phyloP scores from a whole-genome alignment of 768 basidiomycete genomes.

The Termitomyces sp. region DNA sequence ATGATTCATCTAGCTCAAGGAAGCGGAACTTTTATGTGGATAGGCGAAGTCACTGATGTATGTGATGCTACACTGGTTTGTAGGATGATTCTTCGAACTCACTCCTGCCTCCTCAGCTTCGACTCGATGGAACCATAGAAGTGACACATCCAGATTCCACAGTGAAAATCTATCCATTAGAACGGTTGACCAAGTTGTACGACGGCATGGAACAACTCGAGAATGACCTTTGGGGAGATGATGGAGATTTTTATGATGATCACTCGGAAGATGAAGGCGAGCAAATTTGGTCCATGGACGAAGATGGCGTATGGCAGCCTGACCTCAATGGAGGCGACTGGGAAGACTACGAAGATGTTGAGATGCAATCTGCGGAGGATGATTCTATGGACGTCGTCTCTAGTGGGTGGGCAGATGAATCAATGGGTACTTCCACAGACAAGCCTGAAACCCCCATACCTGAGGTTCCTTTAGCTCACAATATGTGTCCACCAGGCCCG shows the following conservation, averaged over 20 bases:
- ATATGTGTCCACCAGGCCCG: too few relatives aligned
- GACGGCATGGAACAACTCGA: slow-evolving; percentile 82
- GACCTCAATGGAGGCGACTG: slow-evolving; percentile 39
- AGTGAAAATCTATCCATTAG: slow-evolving; percentile 50
- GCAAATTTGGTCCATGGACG: slow-evolving; percentile 37
- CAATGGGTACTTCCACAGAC: background rate
- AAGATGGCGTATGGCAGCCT: slow-evolving; percentile 44
- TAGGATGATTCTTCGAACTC: slow-evolving; percentile 1
- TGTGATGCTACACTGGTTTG: slow-evolving; percentile 18
- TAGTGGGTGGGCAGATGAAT: slow-evolving; percentile 15
- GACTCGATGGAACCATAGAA: slow-evolving; percentile 69
- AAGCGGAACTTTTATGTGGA: slow-evolving; percentile 61
- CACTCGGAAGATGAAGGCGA: slow-evolving; percentile 42
- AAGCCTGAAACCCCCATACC: background rate
- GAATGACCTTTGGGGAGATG: slow-evolving; percentile 58
- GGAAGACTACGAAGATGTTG: slow-evolving; percentile 31
- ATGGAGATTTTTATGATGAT: slow-evolving; percentile 40
- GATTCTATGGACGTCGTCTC: slow-evolving; percentile 17
- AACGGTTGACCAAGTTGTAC: slow-evolving; percentile 70
- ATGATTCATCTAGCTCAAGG: slow-evolving; percentile 39
- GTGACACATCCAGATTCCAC: slow-evolving; percentile 64
- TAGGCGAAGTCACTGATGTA: slow-evolving; percentile 82
- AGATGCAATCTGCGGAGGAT: slow-evolving; percentile 16
- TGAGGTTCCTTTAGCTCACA: background rate
- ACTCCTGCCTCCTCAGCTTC: slow-evolving; percentile 42